A percentile compares a stretch with the other conserved stretches of the same genome.
Evolutionary conservation across 2,329 filamentous ascomycete species (phyloP).

Genomic region (Colletotrichum scovillei): DNA sequence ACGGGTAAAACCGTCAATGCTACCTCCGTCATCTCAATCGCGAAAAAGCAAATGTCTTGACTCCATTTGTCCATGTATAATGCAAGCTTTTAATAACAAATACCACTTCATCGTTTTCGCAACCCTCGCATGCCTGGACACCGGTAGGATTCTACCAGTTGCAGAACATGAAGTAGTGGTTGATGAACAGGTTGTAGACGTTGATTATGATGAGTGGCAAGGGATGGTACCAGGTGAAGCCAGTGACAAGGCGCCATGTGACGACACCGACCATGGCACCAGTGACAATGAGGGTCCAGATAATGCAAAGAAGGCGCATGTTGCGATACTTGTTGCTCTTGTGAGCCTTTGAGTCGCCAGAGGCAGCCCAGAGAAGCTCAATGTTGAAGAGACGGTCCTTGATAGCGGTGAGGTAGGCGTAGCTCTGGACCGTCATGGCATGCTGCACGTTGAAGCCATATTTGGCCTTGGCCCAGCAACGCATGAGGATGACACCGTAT

Average conservation of each 20-base stretch:
- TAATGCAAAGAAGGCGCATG: constrained; percentile 52
- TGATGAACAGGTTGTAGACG: constrained; percentile 51
- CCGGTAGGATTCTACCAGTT: constrained; percentile 37
- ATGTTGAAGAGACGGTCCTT: constrained; percentile 53
- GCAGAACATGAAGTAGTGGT: constrained; percentile 52
- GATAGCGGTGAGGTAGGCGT: constrained; percentile 55
- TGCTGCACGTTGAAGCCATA: constrained; percentile 57
- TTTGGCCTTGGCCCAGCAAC: constrained; percentile 51
- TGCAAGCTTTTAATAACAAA: constrained; percentile 18
- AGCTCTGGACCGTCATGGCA: constrained; percentile 53
- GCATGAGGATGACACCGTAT: constrained; percentile 51
- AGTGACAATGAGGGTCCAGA: constrained; percentile 48
- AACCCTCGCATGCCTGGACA: neutral
- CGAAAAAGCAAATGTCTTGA: constrained; percentile 6
- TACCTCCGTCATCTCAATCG: constrained; percentile 9
- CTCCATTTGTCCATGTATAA: constrained; percentile 27
- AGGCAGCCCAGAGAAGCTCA: constrained; percentile 52
- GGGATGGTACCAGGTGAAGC: constrained; percentile 52
- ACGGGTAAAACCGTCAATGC: neutral
- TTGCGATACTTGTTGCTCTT: constrained; percentile 56
- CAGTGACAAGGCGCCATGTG: constrained; percentile 46
- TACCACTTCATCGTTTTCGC: neutral
- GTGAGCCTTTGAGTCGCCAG: constrained; percentile 52
- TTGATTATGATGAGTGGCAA: constrained; percentile 51
- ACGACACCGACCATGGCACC: constrained; percentile 48